These are phyloP conservation scores for Zoysia japonica DNA, from an alignment of 176 grass and related monocot species.

Conservation along the genomic window DNA sequence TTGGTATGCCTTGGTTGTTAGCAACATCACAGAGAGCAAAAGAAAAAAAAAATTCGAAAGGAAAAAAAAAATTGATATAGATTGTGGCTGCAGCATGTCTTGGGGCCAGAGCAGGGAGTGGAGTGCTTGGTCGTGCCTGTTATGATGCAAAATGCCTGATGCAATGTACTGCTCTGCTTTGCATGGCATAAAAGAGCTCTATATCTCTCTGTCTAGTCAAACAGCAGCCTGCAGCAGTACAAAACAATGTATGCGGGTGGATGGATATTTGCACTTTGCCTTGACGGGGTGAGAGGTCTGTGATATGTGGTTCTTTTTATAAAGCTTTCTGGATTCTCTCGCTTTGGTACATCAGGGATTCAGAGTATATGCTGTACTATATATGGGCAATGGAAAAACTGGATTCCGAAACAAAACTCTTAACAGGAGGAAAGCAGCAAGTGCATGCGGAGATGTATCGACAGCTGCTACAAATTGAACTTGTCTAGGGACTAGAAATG, in stretches of 20 bases:
- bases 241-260: conserved; percentile 50
- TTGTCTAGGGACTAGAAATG: conserved; percentile 22
- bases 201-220: conserved; percentile 54
- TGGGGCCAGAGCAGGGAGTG: conserved; percentile 33
- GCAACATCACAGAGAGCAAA: conserved; percentile 34
- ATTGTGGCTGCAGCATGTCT: conserved; percentile 31
- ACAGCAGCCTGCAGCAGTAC: conserved; percentile 44
- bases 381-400: conserved; percentile 33
- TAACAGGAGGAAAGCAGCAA: conserved; percentile 28
- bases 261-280: conserved; percentile 53
- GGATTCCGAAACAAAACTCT: conserved; percentile 20
- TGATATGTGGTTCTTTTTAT: conserved; percentile 57
- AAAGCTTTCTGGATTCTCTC: conserved; percentile 61
- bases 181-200: conserved; percentile 60
- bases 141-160: conserved; percentile 56
- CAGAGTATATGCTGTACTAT: conserved; percentile 49
- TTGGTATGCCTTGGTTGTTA: conserved; percentile 48
- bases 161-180: conserved; percentile 53
- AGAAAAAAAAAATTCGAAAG: neutral
- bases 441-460: conserved; percentile 29
- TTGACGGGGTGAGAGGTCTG: conserved; percentile 47
- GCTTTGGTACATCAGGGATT: conserved; percentile 40
- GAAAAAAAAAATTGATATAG: neutral
- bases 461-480: conserved; percentile 11
- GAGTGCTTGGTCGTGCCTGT: conserved; percentile 44